A percentile compares a stretch with the other conserved stretches of the same genome.
These are phyloP conservation scores for Skeletonema marinoi DNA, from an alignment of 108 stramenopile species.

Conservation along the genomic window DNA sequence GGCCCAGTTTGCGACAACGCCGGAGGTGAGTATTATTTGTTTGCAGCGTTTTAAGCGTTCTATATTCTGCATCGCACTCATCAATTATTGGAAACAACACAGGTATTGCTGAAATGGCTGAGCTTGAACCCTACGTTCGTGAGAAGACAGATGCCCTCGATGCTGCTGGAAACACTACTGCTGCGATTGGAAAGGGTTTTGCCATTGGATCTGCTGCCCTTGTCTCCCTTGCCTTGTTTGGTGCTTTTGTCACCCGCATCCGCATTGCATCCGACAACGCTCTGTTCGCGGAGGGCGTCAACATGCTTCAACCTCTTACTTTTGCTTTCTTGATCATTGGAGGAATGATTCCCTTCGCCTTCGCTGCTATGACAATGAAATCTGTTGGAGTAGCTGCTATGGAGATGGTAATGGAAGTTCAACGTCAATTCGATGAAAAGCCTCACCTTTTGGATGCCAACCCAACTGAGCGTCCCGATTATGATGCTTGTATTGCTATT, in stretches of 20 bases:
- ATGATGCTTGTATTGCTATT: conserved; percentile 96
- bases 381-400: conserved; percentile 96
- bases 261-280: conserved; percentile 70
- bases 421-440: conserved; percentile 96
- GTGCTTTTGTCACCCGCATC: conserved; percentile 96
- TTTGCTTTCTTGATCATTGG: conserved; percentile 97
- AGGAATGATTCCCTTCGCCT: conserved; percentile 98
- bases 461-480: conserved; percentile 90
- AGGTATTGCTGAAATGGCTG: conserved; percentile 99
- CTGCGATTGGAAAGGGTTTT: conserved; percentile 99
- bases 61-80: neutral
- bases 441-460: conserved; percentile 91
- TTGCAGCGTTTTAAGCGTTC: neutral
- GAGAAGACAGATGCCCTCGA: conserved; percentile 99
- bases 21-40: conserved; percentile 73
- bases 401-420: conserved; percentile 98
- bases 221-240: conserved; percentile 96
- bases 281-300: conserved; percentile 77
- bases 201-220: conserved; percentile 99
- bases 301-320: conserved; percentile 94
- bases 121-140: conserved; percentile 91
- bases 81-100: conserved; percentile 20
- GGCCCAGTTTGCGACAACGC: conserved; percentile 99
- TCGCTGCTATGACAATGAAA: conserved; percentile 99
- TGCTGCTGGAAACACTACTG: conserved; percentile 99